Conservation (phyloP, 768 basidiomycete species). For the Panellus pusillus region DNA sequence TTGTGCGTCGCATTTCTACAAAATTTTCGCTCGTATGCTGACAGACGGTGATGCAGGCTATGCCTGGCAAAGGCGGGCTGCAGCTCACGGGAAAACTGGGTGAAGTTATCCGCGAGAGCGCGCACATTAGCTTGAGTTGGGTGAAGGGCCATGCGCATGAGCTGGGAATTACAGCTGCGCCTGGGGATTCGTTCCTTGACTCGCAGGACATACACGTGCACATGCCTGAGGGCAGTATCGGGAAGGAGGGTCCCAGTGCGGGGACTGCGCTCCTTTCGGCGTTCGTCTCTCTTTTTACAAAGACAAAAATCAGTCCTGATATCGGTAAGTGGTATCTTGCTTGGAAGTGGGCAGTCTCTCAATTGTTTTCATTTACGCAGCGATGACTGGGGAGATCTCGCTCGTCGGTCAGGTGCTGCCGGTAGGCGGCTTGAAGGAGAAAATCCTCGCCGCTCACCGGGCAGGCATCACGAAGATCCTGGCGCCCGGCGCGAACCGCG, state of each 20-base stretch:
- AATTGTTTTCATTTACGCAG: constrained; percentile 36
- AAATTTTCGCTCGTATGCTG: neutral
- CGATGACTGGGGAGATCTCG: constrained; percentile 98
- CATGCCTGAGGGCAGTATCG: constrained; percentile 93
- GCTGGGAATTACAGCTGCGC: constrained; percentile 76
- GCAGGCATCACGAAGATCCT: constrained; percentile 94
- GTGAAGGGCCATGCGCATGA: constrained; percentile 88
- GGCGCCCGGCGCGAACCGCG: constrained; percentile 83
- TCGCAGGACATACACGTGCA: constrained; percentile 93
- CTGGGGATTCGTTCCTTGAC: constrained; percentile 75
- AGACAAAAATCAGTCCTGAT: constrained; percentile 79
- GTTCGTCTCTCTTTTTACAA: constrained; percentile 89
- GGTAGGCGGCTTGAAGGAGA: constrained; percentile 94
- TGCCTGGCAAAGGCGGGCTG: constrained; percentile 93
- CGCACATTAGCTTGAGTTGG: constrained; percentile 93
- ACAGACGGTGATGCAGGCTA: constrained; percentile 54
- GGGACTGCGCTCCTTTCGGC: constrained; percentile 93
- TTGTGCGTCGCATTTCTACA: constrained; percentile 48
- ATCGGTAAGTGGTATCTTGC: constrained; percentile 58
- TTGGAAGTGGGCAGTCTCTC: neutral
- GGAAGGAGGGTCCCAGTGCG: constrained; percentile 95
- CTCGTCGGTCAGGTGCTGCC: constrained; percentile 95
- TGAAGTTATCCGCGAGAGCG: constrained; percentile 95
- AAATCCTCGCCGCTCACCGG: constrained; percentile 94
- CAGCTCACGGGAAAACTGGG: constrained; percentile 97